These are phyloP conservation scores for Solanum chacoense DNA, from an alignment of 305 asterid species.

Conservation along the genomic window DNA sequence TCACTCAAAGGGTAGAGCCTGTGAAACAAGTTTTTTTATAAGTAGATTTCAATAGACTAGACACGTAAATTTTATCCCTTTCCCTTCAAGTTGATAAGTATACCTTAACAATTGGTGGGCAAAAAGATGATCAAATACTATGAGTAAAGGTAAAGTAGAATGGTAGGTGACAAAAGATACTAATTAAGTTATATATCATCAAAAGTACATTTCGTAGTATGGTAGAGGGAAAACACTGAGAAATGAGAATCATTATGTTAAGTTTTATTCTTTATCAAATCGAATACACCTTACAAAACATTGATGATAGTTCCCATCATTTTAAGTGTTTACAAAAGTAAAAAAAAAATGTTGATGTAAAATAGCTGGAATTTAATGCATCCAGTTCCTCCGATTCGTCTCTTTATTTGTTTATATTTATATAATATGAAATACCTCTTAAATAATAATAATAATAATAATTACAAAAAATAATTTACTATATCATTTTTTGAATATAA, in stretches of 20 bases:
- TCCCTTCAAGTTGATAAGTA: neutral
- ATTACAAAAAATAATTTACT: too few species aligned
- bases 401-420: too few species aligned
- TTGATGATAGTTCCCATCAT: slow-evolving; percentile 10
- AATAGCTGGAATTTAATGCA: neutral
- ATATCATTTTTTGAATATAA: too few species aligned
- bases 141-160: neutral
- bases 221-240: neutral
- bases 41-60: neutral
- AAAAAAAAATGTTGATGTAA: neutral
- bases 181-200: neutral
- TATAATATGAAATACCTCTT: too few species aligned
- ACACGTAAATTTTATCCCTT: neutral
- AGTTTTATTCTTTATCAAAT: neutral
- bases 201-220: neutral
- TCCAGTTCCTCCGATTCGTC: neutral
- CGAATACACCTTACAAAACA: neutral
- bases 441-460: too few species aligned
- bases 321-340: neutral
- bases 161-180: neutral
- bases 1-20: too few species aligned
- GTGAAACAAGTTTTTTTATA: neutral
- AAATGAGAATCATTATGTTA: slow-evolving; percentile 6
- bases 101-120: neutral
- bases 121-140: neutral